Conservation (phyloP, 202 grass and related monocot genomes). For the Carex sylvatica region DNA sequence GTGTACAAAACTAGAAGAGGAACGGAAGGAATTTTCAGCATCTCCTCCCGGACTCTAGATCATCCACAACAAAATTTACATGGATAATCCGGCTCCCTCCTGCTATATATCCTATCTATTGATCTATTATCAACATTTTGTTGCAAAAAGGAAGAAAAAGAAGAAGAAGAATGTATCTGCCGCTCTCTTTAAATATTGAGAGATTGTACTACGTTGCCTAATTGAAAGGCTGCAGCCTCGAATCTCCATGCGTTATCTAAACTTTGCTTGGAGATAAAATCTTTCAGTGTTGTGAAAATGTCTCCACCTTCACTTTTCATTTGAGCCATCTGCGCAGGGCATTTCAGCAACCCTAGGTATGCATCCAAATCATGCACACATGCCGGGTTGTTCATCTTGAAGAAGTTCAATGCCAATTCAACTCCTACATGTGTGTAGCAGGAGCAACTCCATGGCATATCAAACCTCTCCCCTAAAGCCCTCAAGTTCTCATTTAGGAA, state of each 20-base stretch:
- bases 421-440: constrained; percentile 57
- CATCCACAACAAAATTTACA: constrained; percentile 25
- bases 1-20: not conserved
- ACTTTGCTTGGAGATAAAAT: constrained; percentile 34
- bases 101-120: constrained; percentile 10
- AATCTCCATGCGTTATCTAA: constrained; percentile 51
- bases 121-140: constrained; percentile 9
- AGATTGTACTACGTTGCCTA: constrained; percentile 47
- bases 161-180: not conserved
- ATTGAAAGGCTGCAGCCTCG: constrained; percentile 53
- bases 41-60: not conserved
- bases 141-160: not conserved
- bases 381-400: constrained; percentile 50
- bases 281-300: constrained; percentile 37
- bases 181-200: constrained; percentile 43
- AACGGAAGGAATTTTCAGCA: constrained; percentile 7
- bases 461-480: constrained; percentile 34
- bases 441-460: constrained; percentile 50
- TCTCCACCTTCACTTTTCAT: constrained; percentile 36
- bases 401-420: constrained; percentile 51
- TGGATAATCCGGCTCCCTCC: not conserved
- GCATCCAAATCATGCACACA: constrained; percentile 60
- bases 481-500: constrained; percentile 60
- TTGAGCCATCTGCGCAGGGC: constrained; percentile 29
- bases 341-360: constrained; percentile 48